Conservation (phyloP, 1,139 yeast species). For the Saccharomyces pastorianus region DNA sequence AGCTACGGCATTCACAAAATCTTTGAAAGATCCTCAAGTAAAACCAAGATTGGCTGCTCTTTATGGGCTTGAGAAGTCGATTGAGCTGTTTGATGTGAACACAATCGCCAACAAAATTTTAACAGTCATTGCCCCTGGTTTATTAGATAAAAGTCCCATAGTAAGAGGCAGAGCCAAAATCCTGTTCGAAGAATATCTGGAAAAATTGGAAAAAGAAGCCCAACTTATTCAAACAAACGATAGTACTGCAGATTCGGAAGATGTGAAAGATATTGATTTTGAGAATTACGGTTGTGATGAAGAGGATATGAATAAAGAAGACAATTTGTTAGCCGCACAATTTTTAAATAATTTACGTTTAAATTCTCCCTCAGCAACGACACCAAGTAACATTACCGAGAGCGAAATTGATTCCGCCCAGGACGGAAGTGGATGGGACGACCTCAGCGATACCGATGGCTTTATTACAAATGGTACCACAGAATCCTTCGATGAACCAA, state of each 20-base stretch:
- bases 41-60: slow-evolving; percentile 76
- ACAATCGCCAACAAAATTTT: slow-evolving; percentile 76
- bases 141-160: slow-evolving; percentile 63
- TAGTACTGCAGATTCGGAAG: slow-evolving; percentile 33
- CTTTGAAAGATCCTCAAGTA: slow-evolving; percentile 70
- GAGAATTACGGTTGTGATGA: slow-evolving; percentile 18
- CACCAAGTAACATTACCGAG: not conserved
- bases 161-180: slow-evolving; percentile 67
- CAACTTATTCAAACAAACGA: slow-evolving; percentile 43
- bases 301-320: slow-evolving; percentile 8
- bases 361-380: not conserved
- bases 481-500: not conserved
- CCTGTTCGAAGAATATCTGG: slow-evolving; percentile 57
- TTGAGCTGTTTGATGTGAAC: slow-evolving; percentile 61
- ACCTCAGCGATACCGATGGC: not conserved
- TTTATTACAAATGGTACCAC: not conserved
- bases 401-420: slow-evolving; percentile 3
- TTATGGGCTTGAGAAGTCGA: slow-evolving; percentile 58
- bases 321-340: slow-evolving; percentile 10
- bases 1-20: slow-evolving; percentile 79
- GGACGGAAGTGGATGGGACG: not conserved
- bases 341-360: slow-evolving; percentile 25
- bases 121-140: slow-evolving; percentile 76
- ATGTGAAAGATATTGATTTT: slow-evolving; percentile 22
- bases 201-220: slow-evolving; percentile 58